Percentiles rank a stretch among this genome's conserved stretches.
Evolutionary conservation across 306 rosid genomes (phyloP).

Genomic region (Vigna mungo): DNA sequence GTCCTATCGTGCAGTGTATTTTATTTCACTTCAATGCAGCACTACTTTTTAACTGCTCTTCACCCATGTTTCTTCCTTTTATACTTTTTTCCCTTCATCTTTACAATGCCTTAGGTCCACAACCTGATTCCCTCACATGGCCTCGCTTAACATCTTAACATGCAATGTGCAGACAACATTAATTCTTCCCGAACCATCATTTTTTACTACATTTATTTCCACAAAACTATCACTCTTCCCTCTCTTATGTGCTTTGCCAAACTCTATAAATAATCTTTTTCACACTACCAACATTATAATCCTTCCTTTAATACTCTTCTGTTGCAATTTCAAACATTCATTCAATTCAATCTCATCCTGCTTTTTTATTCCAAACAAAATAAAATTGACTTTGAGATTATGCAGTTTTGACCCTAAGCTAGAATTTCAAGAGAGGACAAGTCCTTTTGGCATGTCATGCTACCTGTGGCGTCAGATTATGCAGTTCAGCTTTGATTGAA

Average conservation of each 20-base stretch:
- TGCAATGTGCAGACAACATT: slow-evolving; percentile 13
- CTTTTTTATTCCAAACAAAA: not conserved
- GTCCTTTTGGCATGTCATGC: slow-evolving; percentile 23
- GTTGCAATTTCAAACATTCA: slow-evolving; percentile 7
- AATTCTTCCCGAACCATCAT: slow-evolving; percentile 10
- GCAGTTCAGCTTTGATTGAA: not conserved
- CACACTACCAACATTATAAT: slow-evolving; percentile 15
- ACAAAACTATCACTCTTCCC: not conserved
- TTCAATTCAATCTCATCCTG: not conserved
- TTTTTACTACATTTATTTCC: not conserved
- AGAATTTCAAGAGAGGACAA: slow-evolving; percentile 42
- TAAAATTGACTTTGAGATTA: slow-evolving; percentile 26
- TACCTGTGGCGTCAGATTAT: not conserved
- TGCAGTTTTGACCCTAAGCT: slow-evolving; percentile 36
- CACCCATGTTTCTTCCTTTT: slow-evolving; percentile 54
- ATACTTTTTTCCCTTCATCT: slow-evolving; percentile 46
- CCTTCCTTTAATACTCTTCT: not conserved
- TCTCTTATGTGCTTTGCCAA: slow-evolving; percentile 5
- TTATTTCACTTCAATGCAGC: slow-evolving; percentile 39
- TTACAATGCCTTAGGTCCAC: slow-evolving; percentile 59
- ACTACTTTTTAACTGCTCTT: slow-evolving; percentile 42
- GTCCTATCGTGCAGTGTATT: slow-evolving; percentile 21
- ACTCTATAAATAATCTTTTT: slow-evolving; percentile 15
- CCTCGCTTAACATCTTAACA: slow-evolving; percentile 9
- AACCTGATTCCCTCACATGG: slow-evolving; percentile 47